These are phyloP conservation scores for Forsythia viridissima DNA, from an alignment of 257 asterid species.

Conservation along the genomic window DNA sequence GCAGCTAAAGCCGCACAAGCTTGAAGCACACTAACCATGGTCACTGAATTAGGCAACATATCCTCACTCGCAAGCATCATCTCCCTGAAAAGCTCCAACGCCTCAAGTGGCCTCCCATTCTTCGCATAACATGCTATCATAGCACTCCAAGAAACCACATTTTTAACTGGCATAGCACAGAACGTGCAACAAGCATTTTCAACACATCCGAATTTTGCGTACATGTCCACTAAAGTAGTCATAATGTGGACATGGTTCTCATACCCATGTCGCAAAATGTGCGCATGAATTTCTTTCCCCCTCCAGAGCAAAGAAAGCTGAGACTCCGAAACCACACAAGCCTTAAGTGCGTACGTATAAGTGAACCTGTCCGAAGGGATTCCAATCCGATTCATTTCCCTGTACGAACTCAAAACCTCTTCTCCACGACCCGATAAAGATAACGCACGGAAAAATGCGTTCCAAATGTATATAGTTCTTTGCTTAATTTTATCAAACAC, in stretches of 20 bases:
- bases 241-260: slow-evolving; percentile 66
- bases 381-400: slow-evolving; percentile 60
- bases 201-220: slow-evolving; percentile 72
- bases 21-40: slow-evolving; percentile 92
- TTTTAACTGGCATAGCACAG: slow-evolving; percentile 58
- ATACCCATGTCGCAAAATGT: slow-evolving; percentile 72
- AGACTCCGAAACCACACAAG: slow-evolving; percentile 68
- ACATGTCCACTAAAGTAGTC: slow-evolving; percentile 88
- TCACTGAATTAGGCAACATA: slow-evolving; percentile 79
- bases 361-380: slow-evolving; percentile 81
- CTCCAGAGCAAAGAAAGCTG: slow-evolving; percentile 24
- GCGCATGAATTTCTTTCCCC: slow-evolving; percentile 81
- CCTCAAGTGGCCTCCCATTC: slow-evolving; percentile 68
- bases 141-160: slow-evolving; percentile 92
- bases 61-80: slow-evolving; percentile 56
- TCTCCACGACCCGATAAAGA: slow-evolving; percentile 68
- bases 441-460: slow-evolving; percentile 76
- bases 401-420: slow-evolving; percentile 63
- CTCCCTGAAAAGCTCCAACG: slow-evolving; percentile 62
- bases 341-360: slow-evolving; percentile 81
- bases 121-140: slow-evolving; percentile 80
- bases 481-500: slow-evolving; percentile 69
- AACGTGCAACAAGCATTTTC: slow-evolving; percentile 57
- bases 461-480: slow-evolving; percentile 74
- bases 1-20: slow-evolving; percentile 85